Evolutionary conservation across 202 grass and related monocot genomes (phyloP).

Genomic region (Hordeum pubiflorum): DNA sequence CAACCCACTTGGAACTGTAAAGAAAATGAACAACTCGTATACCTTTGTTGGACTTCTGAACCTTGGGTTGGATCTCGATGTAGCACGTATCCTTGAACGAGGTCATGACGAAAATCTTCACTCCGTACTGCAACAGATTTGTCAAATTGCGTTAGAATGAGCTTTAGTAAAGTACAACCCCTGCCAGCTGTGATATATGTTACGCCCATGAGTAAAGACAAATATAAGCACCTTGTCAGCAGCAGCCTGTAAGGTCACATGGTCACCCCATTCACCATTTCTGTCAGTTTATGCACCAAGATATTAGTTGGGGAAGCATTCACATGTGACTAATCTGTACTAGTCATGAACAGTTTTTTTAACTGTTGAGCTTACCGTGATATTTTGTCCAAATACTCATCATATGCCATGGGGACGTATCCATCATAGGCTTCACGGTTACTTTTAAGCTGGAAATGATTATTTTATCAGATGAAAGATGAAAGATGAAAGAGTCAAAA

Average conservation of each 20-base stretch:
- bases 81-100: constrained; percentile 98
- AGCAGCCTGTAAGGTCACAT: constrained; percentile 95
- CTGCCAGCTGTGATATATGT: constrained; percentile 12
- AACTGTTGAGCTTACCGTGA: constrained; percentile 38
- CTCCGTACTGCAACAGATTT: constrained; percentile 58
- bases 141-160: constrained; percentile 17
- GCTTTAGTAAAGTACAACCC: constrained; percentile 7
- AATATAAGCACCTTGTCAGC: constrained; percentile 74
- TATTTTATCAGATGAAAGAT: constrained; percentile 23
- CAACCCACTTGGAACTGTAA: background rate
- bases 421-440: constrained; percentile 80
- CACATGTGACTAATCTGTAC: background rate
- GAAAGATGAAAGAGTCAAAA: background rate
- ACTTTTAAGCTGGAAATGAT: constrained; percentile 54
- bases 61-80: constrained; percentile 80
- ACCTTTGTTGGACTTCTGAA: constrained; percentile 91
- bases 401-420: constrained; percentile 89
- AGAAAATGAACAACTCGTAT: background rate
- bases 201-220: constrained; percentile 13
- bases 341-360: background rate
- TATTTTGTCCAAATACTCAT: constrained; percentile 83
- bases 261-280: constrained; percentile 91
- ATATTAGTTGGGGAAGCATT: constrained; percentile 9
- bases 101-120: constrained; percentile 67
- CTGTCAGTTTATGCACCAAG: constrained; percentile 39